Conservation (phyloP, 495 filamentous ascomycete species). For the Aspergillus hancockii region DNA sequence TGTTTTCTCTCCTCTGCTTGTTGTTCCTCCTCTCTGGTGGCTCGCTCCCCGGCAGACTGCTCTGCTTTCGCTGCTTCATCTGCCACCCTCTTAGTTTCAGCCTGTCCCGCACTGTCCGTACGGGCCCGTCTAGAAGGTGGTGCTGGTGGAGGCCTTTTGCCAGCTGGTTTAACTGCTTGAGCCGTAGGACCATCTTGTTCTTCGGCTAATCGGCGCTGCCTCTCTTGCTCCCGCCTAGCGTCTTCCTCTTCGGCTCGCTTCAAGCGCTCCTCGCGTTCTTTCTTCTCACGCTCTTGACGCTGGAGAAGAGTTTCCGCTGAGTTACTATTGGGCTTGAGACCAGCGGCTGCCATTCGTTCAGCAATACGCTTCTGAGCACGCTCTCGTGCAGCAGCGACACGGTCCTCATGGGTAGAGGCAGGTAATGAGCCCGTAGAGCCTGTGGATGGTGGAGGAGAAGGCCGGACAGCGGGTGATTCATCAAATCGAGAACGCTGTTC, state of each 20-base stretch:
- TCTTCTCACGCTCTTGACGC: conserved; percentile 83
- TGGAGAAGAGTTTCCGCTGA: conserved; percentile 77
- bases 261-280: conserved; percentile 81
- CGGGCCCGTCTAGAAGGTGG: conserved; percentile 74
- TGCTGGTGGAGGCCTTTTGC: conserved; percentile 84
- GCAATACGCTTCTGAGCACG: conserved; percentile 97
- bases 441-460: conserved; percentile 44
- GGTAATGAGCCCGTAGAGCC: conserved; percentile 48
- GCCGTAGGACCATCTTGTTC: conserved; percentile 70
- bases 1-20: conserved; percentile 68
- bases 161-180: conserved; percentile 50
- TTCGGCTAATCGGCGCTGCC: conserved; percentile 80
- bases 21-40: conserved; percentile 72
- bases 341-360: conserved; percentile 92
- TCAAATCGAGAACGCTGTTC: conserved; percentile 29
- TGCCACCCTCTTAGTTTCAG: conserved; percentile 56
- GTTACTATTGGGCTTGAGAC: conserved; percentile 73
- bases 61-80: conserved; percentile 56
- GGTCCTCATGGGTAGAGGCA: conserved; percentile 85
- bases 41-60: conserved; percentile 56
- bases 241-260: conserved; percentile 94
- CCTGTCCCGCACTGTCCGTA: conserved; percentile 61
- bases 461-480: conserved; percentile 33
- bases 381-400: conserved; percentile 94
- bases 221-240: conserved; percentile 81